These are phyloP conservation scores for Picochlorum sp. DNA, from an alignment of 139 green algal species.

Conservation along the genomic window DNA sequence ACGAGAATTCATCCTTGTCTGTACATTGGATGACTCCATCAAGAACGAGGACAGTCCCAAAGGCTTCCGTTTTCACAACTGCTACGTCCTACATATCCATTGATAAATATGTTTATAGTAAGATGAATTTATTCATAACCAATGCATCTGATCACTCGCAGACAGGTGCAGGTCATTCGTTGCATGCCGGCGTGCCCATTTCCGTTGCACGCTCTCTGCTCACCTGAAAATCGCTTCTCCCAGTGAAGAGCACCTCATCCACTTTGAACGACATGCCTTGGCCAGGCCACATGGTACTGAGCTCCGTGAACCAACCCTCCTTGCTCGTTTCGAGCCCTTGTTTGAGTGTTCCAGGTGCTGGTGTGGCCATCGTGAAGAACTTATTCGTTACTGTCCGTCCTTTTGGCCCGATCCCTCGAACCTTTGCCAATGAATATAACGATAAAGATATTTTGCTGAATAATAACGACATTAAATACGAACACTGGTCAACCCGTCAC, in stretches of 20 bases:
- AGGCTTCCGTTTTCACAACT: slow-evolving; percentile 70
- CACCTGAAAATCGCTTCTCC: slow-evolving; percentile 86
- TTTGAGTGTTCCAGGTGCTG: slow-evolving; percentile 1
- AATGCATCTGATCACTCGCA: no score
- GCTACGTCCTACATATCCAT: slow-evolving; percentile 56
- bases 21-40: slow-evolving; percentile 97
- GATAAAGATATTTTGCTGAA: no score
- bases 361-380: background rate
- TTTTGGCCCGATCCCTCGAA: no score
- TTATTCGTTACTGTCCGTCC: no score
- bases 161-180: no score
- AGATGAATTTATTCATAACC: no score
- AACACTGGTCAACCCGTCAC: no score
- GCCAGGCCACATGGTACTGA: slow-evolving; percentile 83
- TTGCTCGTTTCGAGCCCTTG: slow-evolving; percentile 22
- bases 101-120: background rate
- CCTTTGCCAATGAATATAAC: no score
- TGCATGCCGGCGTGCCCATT: no score
- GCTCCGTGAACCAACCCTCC: slow-evolving; percentile 86
- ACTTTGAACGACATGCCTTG: slow-evolving; percentile 82
- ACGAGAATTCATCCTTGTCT: slow-evolving; percentile 90
- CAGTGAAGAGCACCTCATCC: slow-evolving; percentile 78
- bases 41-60: slow-evolving; percentile 87
- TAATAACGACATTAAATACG: no score
- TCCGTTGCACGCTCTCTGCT: background rate